Evolutionary conservation across 202 grass and related monocot genomes (phyloP).

Genomic region (Panicum hallii): DNA sequence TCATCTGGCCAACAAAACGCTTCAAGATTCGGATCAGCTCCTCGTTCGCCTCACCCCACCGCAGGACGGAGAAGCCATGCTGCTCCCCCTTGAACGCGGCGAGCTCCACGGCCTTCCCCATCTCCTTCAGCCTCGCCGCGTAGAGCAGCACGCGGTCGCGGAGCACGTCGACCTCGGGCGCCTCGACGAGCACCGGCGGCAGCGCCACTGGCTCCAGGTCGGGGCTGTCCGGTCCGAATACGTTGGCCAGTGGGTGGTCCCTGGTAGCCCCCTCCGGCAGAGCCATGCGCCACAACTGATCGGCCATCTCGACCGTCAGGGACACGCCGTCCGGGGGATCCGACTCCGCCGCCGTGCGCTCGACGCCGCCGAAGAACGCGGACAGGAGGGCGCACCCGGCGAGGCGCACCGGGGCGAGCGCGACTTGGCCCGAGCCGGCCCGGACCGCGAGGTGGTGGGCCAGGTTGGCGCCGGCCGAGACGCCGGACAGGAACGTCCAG

Average conservation of each 20-base stretch:
- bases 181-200: slow-evolving; percentile 54
- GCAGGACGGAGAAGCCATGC: slow-evolving; percentile 50
- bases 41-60: slow-evolving; percentile 1
- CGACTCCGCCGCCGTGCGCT: slow-evolving; percentile 40
- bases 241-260: slow-evolving; percentile 51
- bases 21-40: slow-evolving; percentile 5
- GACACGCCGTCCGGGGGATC: slow-evolving; percentile 36
- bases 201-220: not conserved
- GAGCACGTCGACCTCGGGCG: slow-evolving; percentile 38
- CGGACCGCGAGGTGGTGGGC: slow-evolving; percentile 51
- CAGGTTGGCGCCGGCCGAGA: slow-evolving; percentile 62
- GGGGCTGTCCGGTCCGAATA: slow-evolving; percentile 29
- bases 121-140: slow-evolving; percentile 47
- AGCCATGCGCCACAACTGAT: slow-evolving; percentile 60
- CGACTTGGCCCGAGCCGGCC: not conserved
- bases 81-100: slow-evolving; percentile 39
- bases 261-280: slow-evolving; percentile 49
- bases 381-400: slow-evolving; percentile 50
- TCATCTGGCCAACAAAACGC: not conserved
- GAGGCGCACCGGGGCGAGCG: not conserved
- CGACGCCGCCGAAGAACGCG: slow-evolving; percentile 49
- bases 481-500: slow-evolving; percentile 52
- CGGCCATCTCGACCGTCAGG: slow-evolving; percentile 25
- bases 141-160: slow-evolving; percentile 44
- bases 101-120: slow-evolving; percentile 49